Base-by-base conservation (phyloP, 2,329 filamentous ascomycete species). In the Penicillium corylophilum region DNA sequence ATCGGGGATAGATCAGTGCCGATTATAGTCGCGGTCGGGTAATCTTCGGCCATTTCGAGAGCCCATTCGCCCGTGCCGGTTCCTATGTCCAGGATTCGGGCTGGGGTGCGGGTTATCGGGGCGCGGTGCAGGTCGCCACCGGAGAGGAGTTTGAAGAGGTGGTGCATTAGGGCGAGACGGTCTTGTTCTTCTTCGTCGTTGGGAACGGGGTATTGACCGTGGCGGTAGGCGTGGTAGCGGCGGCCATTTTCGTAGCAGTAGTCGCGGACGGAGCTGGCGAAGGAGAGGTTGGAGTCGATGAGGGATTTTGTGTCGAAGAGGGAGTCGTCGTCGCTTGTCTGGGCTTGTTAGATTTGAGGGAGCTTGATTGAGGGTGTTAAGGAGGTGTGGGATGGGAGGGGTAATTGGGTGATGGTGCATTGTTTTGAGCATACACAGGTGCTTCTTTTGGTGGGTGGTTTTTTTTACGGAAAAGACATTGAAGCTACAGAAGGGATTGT, bases 151-250 rank as follows among this genome's bases (percentile, higher is more conserved):
- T 64, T 65, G 55, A 70, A 73, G 47, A 73, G 63, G 50, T 74
- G 71, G 56, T 77, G 74, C 50, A 70, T 64, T 44, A 76, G 56
- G 40, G 68, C 65, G 38, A 74, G 63, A 16, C 72, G 72, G 52
- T 75, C 72, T 57, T 75, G 73, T 54, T 76, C 73, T 60, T 71
- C 66, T 52, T 76, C 69, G 54, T 77, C 74, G 56, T 76, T 77
- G 9, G 74, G 74, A 26, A 74, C 62, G 23, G 70, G 68, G 48
- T 75, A 75, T 61, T 71, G 65, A 42, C 74, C 73, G 40, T 69
- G 65, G 39, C 71, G 69, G 59, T 73, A 75, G 54, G 71, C 71
- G 54, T 74, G 72, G 50, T 76, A 76, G 35, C 72, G 70, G 15
- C 73, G 70, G 48, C 73, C 73, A 54, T 75, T 74, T 57, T 74